Base-by-base conservation (phyloP, 805 yeast species). In the Saturnispora dispora region DNA sequence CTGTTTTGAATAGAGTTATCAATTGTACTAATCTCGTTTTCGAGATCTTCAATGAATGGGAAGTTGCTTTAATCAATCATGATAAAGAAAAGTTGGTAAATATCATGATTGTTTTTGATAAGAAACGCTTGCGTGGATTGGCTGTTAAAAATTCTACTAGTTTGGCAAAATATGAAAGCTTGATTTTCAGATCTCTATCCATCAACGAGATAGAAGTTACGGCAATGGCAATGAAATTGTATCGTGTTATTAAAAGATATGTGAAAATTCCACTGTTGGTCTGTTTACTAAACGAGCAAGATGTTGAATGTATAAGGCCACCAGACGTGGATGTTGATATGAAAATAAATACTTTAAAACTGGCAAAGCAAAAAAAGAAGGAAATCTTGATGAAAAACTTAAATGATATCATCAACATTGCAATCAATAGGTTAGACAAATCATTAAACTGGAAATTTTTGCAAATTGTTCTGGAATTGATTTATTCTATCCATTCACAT, bases 1-100 rank as follows among this genome's bases (percentile, higher is more conserved):
- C 83, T 28, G 79, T 86, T 1, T 77, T 86, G 74, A 83, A 81
- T 58, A 79, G 85, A 52, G 69, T 91, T 4, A 74, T 81, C 56
- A 72, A 76, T 18, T 75, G 88, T 36, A 64, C 83, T 2, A 72
- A 72, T 10, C 60, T 67, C 17, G 68, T 86, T 2, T 66, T 88
- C 23, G 69, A 70, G 8, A 68, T 73, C 2, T 67, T 85, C 17
- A 64, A 74, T 6, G 66, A 66, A 15, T 66, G 70, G 70, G 67
- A 64, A 18, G 36, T 57, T 25, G 82, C 85, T 0, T 55, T 88
- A 4, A 67, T 68, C 1, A 59, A 65, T 1, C 67, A 73, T 13
- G 82, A 82, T 43, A 70, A 68, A 54, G 81, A 79, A 56, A 69
- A 72, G 27, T 75, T 87, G 22, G 81, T 83, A 53, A 83, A 87